phyloP scores from a whole-genome alignment of 2,329 filamentous ascomycete species.

The Claviceps pazoutovae region DNA sequence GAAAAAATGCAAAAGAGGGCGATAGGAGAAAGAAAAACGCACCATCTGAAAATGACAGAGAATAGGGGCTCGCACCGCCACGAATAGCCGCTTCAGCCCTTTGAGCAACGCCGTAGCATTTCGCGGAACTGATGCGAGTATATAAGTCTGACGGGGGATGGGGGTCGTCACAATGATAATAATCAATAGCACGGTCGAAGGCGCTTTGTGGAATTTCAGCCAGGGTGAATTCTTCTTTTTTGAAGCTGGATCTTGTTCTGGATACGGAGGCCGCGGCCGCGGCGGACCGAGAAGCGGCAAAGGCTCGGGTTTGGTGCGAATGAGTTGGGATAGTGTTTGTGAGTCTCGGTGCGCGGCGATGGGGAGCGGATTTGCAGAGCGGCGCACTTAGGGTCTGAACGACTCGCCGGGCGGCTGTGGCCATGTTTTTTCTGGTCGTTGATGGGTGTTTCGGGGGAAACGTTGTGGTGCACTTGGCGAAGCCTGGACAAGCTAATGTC shows the following conservation, averaged over 20 bases:
- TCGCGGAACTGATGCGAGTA: conserved; percentile 8
- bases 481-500: too few species aligned
- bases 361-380: not conserved
- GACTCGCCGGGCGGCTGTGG: not conserved
- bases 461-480: too few species aligned
- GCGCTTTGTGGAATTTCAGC: conserved; percentile 10
- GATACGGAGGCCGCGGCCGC: not conserved
- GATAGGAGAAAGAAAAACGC: conserved; percentile 4
- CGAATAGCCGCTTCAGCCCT: conserved; percentile 12
- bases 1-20: not conserved
- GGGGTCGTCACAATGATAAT: too few species aligned
- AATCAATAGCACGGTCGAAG: conserved; percentile 11
- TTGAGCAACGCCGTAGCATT: conserved; percentile 13
- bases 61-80: conserved; percentile 10
- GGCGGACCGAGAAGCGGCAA: conserved; percentile 2
- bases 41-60: conserved; percentile 12
- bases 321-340: not conserved
- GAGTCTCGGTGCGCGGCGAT: not conserved
- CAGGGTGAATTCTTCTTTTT: conserved; percentile 10
- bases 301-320: not conserved
- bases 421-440: not conserved
- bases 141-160: conserved; percentile 3
- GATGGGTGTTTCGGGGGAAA: too few species aligned
- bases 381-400: not conserved
- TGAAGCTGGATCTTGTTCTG: too few species aligned